Conservation (phyloP, 1,284 basidiomycete species). For the Mrakiaceae sp. region DNA sequence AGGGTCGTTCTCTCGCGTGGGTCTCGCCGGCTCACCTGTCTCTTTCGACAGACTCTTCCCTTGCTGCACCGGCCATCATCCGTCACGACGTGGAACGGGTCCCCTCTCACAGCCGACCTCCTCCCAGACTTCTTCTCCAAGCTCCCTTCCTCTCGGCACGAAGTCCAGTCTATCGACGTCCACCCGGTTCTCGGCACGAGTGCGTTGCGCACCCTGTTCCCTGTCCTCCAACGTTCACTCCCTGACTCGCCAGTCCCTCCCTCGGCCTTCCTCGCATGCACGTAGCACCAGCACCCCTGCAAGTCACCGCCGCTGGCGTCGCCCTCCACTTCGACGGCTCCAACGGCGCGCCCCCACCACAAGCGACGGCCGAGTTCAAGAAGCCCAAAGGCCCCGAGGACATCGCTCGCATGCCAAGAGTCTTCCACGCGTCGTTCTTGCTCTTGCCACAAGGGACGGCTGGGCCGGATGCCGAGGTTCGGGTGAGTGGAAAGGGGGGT, state of each 20-base stretch:
- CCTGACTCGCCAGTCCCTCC: neutral
- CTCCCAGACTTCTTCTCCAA: conserved; percentile 13
- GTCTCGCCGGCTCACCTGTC: too few relatives aligned
- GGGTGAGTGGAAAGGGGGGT: neutral
- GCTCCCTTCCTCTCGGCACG: conserved; percentile 11
- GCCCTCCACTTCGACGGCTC: conserved; percentile 8
- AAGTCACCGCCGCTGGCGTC: conserved; percentile 6
- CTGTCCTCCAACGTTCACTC: neutral
- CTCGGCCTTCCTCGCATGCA: neutral
- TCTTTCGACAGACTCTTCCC: conserved; percentile 2
- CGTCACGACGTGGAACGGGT: conserved; percentile 13
- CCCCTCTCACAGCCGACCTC: conserved; percentile 9
- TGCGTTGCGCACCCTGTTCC: neutral
- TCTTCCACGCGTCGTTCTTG: conserved; percentile 15
- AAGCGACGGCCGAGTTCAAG: conserved; percentile 9
- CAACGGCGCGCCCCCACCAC: neutral
- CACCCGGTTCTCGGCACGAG: conserved; percentile 16
- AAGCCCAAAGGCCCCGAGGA: conserved; percentile 10
- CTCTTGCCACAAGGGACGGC: conserved; percentile 2
- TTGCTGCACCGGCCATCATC: conserved; percentile 7
- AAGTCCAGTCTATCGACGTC: conserved; percentile 17
- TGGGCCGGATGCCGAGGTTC: too few relatives aligned
- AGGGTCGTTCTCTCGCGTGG: too few relatives aligned
- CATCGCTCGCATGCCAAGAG: conserved; percentile 11
- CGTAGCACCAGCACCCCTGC: conserved; percentile 14